These are phyloP conservation scores for Eutypella sp. DNA, from an alignment of 2,329 filamentous ascomycete species.

Conservation along the genomic window DNA sequence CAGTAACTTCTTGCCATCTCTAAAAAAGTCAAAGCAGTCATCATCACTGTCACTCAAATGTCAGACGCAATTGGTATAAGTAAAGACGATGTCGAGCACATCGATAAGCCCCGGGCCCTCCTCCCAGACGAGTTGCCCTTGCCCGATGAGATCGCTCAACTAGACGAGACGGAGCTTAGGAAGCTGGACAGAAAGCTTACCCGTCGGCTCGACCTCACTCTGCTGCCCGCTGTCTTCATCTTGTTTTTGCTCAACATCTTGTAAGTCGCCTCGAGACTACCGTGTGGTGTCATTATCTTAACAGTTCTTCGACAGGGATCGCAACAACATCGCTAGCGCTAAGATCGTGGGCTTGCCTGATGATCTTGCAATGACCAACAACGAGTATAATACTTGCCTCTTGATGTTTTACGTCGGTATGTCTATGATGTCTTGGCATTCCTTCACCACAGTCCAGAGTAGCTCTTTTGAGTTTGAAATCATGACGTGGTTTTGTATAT, in stretches of 20 bases:
- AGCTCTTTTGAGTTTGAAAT: no score
- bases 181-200: neutral
- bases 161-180: neutral
- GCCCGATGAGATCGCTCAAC: neutral
- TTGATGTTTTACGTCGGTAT: conserved; percentile 13
- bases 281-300: neutral
- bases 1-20: neutral
- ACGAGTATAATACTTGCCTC: conserved; percentile 12
- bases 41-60: neutral
- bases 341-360: conserved; percentile 9
- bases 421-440: no score
- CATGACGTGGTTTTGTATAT: no score
- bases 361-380: conserved; percentile 6
- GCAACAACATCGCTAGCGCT: conserved; percentile 13
- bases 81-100: neutral
- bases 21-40: neutral
- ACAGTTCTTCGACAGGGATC: conserved; percentile 2
- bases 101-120: neutral
- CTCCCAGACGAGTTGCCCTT: neutral
- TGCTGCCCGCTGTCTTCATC: conserved; percentile 12
- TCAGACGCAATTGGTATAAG: neutral
- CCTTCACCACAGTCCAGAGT: no score
- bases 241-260: conserved; percentile 12
- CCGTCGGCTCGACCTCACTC: conserved; percentile 6
- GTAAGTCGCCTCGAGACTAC: conserved; percentile 2